phyloP scores from a whole-genome alignment of 768 basidiomycete genomes.

The Boletus rubropictus region DNA sequence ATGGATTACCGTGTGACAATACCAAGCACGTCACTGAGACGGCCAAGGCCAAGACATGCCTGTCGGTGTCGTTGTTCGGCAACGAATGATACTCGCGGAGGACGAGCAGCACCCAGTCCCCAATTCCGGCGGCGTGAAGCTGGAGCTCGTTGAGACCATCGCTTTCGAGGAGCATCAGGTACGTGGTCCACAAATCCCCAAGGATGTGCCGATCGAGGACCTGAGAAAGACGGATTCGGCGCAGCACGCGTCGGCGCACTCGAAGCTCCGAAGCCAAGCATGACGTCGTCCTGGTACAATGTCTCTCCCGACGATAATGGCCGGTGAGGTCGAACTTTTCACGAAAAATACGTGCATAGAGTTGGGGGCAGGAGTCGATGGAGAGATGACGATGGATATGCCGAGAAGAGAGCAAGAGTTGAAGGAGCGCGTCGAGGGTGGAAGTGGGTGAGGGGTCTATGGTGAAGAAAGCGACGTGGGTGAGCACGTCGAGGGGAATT shows the following conservation, averaged over 20 bases:
- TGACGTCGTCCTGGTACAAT: constrained; percentile 35
- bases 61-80: constrained; percentile 5
- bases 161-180: constrained; percentile 59
- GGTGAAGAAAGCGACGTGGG: constrained; percentile 46
- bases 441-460: constrained; percentile 35
- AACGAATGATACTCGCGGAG: constrained; percentile 17
- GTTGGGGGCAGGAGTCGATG: constrained; percentile 40
- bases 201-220: constrained; percentile 28
- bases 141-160: constrained; percentile 44
- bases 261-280: constrained; percentile 45
- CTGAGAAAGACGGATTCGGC: constrained; percentile 36
- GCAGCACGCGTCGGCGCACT: constrained; percentile 42
- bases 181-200: constrained; percentile 51
- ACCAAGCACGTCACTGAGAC: constrained; percentile 33
- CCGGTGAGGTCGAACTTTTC: constrained; percentile 42
- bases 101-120: constrained; percentile 24
- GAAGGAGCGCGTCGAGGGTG: constrained; percentile 38
- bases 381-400: constrained; percentile 40
- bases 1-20: constrained; percentile 33
- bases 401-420: constrained; percentile 43
- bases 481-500: constrained; percentile 53
- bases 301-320: constrained; percentile 15
- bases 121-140: constrained; percentile 37
- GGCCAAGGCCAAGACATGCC: constrained; percentile 22
- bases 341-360: constrained; percentile 53